Percentiles rank a stretch among this genome's conserved stretches.
Conservation (phyloP, 2,329 filamentous ascomycete species). For the Stagonosporopsis chrysanthemi region DNA sequence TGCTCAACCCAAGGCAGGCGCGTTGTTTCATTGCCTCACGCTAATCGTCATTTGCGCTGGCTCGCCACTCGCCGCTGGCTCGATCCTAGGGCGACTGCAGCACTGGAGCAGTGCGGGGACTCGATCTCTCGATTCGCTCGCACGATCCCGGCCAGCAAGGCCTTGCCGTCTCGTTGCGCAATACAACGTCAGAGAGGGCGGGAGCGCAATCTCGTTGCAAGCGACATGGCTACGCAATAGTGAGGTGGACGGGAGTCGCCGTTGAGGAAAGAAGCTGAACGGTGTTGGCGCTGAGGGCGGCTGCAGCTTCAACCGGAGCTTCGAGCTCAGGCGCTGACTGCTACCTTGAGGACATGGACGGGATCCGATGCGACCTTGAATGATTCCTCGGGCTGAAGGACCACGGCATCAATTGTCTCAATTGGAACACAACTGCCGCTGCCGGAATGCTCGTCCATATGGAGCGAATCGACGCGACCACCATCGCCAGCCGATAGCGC, state of each 20-base stretch:
- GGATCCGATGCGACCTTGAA: constrained; percentile 8
- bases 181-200: background rate
- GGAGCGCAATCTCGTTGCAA: background rate
- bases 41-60: constrained; percentile 10
- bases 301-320: background rate
- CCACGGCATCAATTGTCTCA: constrained; percentile 20
- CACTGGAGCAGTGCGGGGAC: constrained; percentile 3
- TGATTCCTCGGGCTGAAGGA: constrained; percentile 15
- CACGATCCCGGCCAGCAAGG: constrained; percentile 6
- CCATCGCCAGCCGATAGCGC: background rate
- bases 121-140: constrained; percentile 18
- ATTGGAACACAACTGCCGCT: constrained; percentile 11
- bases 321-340: background rate
- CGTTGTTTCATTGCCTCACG: background rate
- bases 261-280: background rate
- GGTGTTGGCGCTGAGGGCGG: background rate
- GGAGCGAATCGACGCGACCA: constrained; percentile 28
- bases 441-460: constrained; percentile 26
- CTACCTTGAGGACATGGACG: background rate
- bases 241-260: background rate
- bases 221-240: background rate
- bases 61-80: constrained; percentile 9
- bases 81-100: constrained; percentile 16
- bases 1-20: background rate
- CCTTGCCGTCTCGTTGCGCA: background rate